Percentiles rank a stretch among this genome's conserved stretches.
Evolutionary conservation across 2,329 filamentous ascomycete genomes (phyloP).

Genomic region (Fonsecaea nubica): DNA sequence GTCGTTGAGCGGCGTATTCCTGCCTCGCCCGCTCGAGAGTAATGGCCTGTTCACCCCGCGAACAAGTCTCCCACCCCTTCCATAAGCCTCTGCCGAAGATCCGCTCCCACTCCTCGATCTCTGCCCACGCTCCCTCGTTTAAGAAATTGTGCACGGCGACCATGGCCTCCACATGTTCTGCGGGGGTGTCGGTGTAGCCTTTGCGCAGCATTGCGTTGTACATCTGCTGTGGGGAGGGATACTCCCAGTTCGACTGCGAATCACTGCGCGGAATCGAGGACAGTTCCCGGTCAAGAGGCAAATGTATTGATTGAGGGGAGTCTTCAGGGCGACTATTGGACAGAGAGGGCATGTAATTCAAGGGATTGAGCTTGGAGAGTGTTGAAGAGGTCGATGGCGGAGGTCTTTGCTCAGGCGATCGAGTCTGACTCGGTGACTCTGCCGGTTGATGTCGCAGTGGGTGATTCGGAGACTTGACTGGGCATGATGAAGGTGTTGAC

Average conservation of each 20-base stretch:
- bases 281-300: slow-evolving; percentile 80
- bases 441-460: slow-evolving; percentile 16
- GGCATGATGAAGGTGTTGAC: slow-evolving; percentile 44
- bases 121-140: slow-evolving; percentile 95
- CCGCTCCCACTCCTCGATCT: slow-evolving; percentile 93
- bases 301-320: slow-evolving; percentile 66
- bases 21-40: slow-evolving; percentile 60
- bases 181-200: slow-evolving; percentile 91
- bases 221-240: slow-evolving; percentile 98
- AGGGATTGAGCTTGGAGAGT: slow-evolving; percentile 72
- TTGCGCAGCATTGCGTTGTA: slow-evolving; percentile 97
- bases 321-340: slow-evolving; percentile 78
- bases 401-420: slow-evolving; percentile 1
- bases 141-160: slow-evolving; percentile 97
- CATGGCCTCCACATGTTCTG: slow-evolving; percentile 94
- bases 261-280: slow-evolving; percentile 92
- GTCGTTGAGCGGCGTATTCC: slow-evolving; percentile 49
- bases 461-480: slow-evolving; percentile 40
- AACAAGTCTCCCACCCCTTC: slow-evolving; percentile 75
- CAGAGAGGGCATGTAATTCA: slow-evolving; percentile 96
- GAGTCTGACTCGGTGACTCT: background rate
- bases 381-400: slow-evolving; percentile 50
- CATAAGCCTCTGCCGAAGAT: slow-evolving; percentile 77
- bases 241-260: slow-evolving; percentile 86
- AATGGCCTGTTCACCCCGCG: slow-evolving; percentile 72